Evolutionary conservation across 208 protist species (phyloP), one percentile per base, ranked within the genome.

Genomic region (Trypanosoma caninum): DNA sequence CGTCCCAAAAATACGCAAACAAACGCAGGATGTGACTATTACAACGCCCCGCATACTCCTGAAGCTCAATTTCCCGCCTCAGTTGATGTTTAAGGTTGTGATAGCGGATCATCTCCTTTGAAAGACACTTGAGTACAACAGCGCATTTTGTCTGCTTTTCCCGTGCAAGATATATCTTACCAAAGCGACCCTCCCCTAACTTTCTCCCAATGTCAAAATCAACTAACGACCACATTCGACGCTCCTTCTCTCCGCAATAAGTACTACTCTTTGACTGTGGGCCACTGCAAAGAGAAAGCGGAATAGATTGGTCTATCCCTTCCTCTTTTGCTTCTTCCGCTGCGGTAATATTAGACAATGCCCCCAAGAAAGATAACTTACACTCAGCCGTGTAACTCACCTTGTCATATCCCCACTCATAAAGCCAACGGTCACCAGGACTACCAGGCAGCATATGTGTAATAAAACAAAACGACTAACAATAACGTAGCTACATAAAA

Each of bases 1-100:
- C 60, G 72, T 99, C 98, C 64, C 98, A 95, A 51, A 99, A 99
- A 65, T 98, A 99, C 3, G 91, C 95, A 69, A 85, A 97, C 9
- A 99, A 55, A n/a, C 89, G 76, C 34, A 99, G 69, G 31, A 99
- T 91, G 59, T 99, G 96, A 11, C 74, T 62, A 68, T 98, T 94
- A 31, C 84, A 84, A 25, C 76, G 72, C 7, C 65, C 71, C 13
- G 68, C 59, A 27, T 97, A 93, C 10, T 88, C 80, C 70, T 99
- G 98, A 27, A 99, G 97, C 48, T 98, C 97, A 51, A 99, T 94
- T 64, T 99, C 98, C 7, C 94, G 70, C 38, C 82, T 53, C 16
- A 99, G 53, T 68, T 98, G 96, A 40, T 93, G 74, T 27, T 84
- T 35, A 9, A 98, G 72, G n/a, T 75, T 56, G 46, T 77, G 65